Base-by-base conservation (phyloP, 202 grass and related monocot species). In the Thinopyrum obtusiflorum region DNA sequence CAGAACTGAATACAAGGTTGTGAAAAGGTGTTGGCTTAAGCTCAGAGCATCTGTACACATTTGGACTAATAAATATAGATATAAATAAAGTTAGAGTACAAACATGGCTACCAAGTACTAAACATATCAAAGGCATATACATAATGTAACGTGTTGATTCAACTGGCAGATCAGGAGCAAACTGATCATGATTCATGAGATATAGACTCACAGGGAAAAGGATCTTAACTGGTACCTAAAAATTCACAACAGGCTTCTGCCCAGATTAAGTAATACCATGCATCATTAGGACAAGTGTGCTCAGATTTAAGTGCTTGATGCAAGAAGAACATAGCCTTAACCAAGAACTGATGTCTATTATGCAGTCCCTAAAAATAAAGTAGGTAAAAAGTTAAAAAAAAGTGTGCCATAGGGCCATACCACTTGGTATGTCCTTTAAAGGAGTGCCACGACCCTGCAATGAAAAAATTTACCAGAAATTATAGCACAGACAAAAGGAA, bases 361-460 rank as follows among this genome's bases (percentile, higher is more conserved):
- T 37, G 28, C 61, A 81, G 47, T 18, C 13, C 23, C 55, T 14
- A 76, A 11, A 35, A 65, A 47, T 23, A 47, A 25, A 74, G 5
- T 12, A 79, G 82, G 26, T 21, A 80, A 76, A 77, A 20, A 73
- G 57, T 69, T 47, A 6, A 59, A 59, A 51, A 9, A 59, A n/a
- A n/a, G 33, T 78, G 51, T 49, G 46, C 12, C 27, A 69, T 80
- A 78, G 24, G 32, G 11, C 59, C 87, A 84, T 94, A 99, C 97
- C 97, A 59, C 32, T 86, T 51, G 94, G 86, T 90, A 99, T 97
- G 86, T 97, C 92, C 79, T 99, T 99, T 65, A 99, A 80, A 81
- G 92, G 92, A 84, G 94, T 97, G 70, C 97, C 97, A 78, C 87
- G 94, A 33, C 97, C 97, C 97, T 99, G 86, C 49, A 86, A 78